A percentile compares a stretch with the other conserved stretches of the same genome.
Conservation (phyloP, 768 basidiomycete species). For the Podaxis sp. region DNA sequence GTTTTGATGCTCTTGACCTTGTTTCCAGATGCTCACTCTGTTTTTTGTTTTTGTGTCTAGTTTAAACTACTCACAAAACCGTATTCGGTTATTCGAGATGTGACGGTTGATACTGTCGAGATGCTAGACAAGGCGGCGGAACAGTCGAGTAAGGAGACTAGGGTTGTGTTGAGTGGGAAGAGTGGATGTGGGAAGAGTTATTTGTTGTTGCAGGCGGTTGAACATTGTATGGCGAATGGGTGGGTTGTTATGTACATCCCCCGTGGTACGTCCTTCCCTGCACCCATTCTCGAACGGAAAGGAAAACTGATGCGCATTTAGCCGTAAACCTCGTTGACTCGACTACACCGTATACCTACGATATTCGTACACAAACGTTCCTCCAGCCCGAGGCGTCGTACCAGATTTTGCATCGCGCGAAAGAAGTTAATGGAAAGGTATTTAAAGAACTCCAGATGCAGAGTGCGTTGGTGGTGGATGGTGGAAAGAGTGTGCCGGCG, state of each 20-base stretch:
- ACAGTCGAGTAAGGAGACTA: conserved; percentile 47
- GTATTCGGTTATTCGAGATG: conserved; percentile 67
- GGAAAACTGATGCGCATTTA: conserved; percentile 14
- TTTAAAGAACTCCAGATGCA: conserved; percentile 43
- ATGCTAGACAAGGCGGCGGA: conserved; percentile 51
- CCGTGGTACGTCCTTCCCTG: conserved; percentile 47
- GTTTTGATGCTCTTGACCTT: conserved; percentile 20
- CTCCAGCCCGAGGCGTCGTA: conserved; percentile 66
- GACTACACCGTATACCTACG: conserved; percentile 70
- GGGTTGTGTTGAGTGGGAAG: conserved; percentile 74
- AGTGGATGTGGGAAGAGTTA: conserved; percentile 82
- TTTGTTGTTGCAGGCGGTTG: conserved; percentile 72
- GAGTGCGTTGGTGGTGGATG: conserved; percentile 46
- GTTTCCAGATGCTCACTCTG: background rate
- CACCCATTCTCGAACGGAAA: background rate
- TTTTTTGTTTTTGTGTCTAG: conserved; percentile 31
- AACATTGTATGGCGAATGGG: conserved; percentile 58
- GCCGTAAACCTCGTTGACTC: conserved; percentile 64
- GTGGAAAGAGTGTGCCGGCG: conserved; percentile 45
- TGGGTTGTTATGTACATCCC: conserved; percentile 91
- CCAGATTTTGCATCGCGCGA: conserved; percentile 62
- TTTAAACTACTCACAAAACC: conserved; percentile 71
- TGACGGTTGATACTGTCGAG: conserved; percentile 58
- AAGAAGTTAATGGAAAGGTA: conserved; percentile 52
- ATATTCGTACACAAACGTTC: conserved; percentile 75